Evolutionary conservation across 2,329 filamentous ascomycete species (phyloP), one percentile per base, ranked within the genome.

Genomic region (Penicillium nordicum): DNA sequence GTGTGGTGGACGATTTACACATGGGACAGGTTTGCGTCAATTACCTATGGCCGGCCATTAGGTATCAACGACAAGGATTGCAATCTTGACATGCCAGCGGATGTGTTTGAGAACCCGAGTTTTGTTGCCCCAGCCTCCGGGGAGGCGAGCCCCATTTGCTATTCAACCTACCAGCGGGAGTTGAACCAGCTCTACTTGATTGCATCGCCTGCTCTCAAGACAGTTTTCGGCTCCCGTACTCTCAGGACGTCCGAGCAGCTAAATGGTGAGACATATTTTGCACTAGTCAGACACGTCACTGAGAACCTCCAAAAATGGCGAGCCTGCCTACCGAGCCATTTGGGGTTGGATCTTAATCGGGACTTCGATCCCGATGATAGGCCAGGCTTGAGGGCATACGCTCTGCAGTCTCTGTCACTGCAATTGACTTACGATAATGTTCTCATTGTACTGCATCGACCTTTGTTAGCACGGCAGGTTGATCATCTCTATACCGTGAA

Each of bases 1-100:
- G 68, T 75, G 0, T 77, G 74, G 74, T 77, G 74, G 75, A 74
- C 74, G 1, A 71, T 77, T 2, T 77, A 77, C 44, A 76, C 74
- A 0, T 76, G 74, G 73, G 74, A 76, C 42, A 63, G 74, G 61
- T 77, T 75, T 38, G 72, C 72, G 6, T 75, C 74, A 6, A 73
- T 76, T 11, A 74, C 72, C 0, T 78, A 78, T 53, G 75, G 75
- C 6, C 59, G 72, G 5, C 76, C 75, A 7, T 61, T 78, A 27
- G 70, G 75, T 3, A 77, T 77, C 36, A 74, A 76, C 38, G 75
- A 77, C 55, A 72, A 73, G 49, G 74, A 76, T 40, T 77, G 74
- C 54, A 65, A 68, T 52, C 47, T 67, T 21, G 55, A 56, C 34
- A 75, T 74, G 64, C 75, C 74, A 1, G 59, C 61, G 0, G 70